A percentile compares a stretch with the other conserved stretches of the same genome.
These are phyloP conservation scores for Yarrowia hollandica DNA, from an alignment of 805 yeast genomes.

Conservation along the genomic window DNA sequence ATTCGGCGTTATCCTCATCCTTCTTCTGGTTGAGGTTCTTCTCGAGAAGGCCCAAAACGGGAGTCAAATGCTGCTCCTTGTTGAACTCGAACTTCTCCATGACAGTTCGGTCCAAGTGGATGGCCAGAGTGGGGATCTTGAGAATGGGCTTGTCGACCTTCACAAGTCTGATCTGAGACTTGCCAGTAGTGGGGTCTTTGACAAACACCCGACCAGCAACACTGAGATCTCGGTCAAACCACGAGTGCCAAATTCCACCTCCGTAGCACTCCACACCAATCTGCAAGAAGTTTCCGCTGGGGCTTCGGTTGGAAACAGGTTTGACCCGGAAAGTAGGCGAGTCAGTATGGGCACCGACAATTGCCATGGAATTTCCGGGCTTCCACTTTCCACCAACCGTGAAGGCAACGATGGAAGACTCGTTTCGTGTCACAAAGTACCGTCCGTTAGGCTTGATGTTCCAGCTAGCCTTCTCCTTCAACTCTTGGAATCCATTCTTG, in stretches of 20 bases:
- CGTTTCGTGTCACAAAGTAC: constrained; percentile 86
- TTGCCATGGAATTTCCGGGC: constrained; percentile 79
- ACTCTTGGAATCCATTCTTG: constrained; percentile 67
- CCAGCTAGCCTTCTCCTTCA: constrained; percentile 76
- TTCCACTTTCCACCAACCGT: constrained; percentile 70
- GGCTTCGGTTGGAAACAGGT: constrained; percentile 76
- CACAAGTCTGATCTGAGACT: constrained; percentile 63
- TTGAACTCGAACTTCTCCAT: constrained; percentile 82
- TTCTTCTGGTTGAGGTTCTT: constrained; percentile 42
- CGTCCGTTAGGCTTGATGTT: constrained; percentile 57
- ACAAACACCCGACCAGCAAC: constrained; percentile 90
- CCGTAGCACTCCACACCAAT: constrained; percentile 95
- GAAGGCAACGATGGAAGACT: constrained; percentile 85
- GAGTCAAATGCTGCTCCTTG: constrained; percentile 80
- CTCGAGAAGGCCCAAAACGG: constrained; percentile 70
- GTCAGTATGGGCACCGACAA: constrained; percentile 96
- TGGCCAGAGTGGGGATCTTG: constrained; percentile 92
- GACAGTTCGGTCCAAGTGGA: constrained; percentile 79
- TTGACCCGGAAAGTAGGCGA: constrained; percentile 89
- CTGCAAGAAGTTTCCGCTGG: constrained; percentile 63
- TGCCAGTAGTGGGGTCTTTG: constrained; percentile 47
- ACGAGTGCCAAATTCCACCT: constrained; percentile 93
- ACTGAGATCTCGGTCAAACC: constrained; percentile 94
- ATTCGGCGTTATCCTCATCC: constrained; percentile 32
- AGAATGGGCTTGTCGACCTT: constrained; percentile 80